Percentiles rank a stretch among this genome's conserved stretches.
Conservation (phyloP, 257 asterid genomes). For the Capsicum rhomboideum region DNA sequence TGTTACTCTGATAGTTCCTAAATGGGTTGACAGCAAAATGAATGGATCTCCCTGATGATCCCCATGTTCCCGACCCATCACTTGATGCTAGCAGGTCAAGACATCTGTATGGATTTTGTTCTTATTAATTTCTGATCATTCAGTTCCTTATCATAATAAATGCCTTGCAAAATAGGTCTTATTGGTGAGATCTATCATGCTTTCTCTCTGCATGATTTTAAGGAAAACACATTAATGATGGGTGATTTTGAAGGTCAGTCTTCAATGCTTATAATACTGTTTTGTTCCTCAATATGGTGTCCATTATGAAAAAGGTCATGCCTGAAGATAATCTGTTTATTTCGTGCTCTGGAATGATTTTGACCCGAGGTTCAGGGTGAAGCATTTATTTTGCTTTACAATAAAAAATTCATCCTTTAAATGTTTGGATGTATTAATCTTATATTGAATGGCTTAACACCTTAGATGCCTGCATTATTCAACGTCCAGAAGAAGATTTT, state of each 20-base stretch:
- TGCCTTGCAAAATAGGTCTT: not conserved
- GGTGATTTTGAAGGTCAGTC: not conserved
- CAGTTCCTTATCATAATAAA: not conserved
- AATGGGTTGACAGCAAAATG: not conserved
- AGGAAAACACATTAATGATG: not conserved
- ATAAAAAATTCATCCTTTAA: not conserved
- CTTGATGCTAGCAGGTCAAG: not conserved
- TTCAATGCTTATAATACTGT: not conserved
- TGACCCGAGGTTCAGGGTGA: not conserved
- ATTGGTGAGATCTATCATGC: not conserved
- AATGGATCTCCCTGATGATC: not conserved
- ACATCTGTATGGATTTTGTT: not conserved
- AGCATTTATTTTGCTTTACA: not conserved
- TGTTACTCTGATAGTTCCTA: not conserved
- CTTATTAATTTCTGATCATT: not conserved
- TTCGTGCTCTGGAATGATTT: not conserved
- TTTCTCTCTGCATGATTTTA: not conserved
- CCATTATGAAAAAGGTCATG: not conserved
- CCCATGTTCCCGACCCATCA: not conserved
- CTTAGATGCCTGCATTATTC: not conserved
- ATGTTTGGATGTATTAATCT: not conserved
- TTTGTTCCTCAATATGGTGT: not conserved
- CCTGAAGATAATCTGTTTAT: not conserved
- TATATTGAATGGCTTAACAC: not conserved
- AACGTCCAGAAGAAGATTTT: not conserved